Evolutionary conservation across 352 stramenopile species (phyloP).

Genomic region (Globisporangium spinosum): DNA sequence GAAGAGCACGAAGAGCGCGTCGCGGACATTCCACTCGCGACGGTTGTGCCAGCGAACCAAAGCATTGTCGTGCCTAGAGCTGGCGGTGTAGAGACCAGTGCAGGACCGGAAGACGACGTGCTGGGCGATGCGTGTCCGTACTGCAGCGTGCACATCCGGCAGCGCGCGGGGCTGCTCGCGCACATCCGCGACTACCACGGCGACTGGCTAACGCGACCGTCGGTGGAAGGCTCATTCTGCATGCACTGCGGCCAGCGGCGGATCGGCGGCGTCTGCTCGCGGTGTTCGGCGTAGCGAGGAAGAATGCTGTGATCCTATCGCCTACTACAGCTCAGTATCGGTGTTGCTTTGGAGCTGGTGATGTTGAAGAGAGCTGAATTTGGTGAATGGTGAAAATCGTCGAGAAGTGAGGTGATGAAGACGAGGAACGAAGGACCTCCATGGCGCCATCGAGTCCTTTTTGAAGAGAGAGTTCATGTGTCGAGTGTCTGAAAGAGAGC

Average conservation of each 20-base stretch:
- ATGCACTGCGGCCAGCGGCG: constrained; percentile 41
- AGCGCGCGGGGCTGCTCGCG: constrained; percentile 32
- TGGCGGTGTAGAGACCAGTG: not conserved
- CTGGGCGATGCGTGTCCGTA: constrained; percentile 50
- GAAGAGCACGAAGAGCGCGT: constrained; percentile 42
- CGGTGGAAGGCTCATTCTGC: constrained; percentile 48
- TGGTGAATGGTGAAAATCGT: not conserved
- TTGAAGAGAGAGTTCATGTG: not conserved
- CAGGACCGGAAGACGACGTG: constrained; percentile 27
- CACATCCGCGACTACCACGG: constrained; percentile 56
- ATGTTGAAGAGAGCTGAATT: not conserved
- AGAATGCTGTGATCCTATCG: not conserved
- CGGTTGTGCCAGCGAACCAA: constrained; percentile 9
- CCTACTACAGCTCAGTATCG: not conserved
- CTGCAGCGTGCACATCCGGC: constrained; percentile 40
- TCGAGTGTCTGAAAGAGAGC: not conserved
- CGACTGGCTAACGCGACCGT: constrained; percentile 48
- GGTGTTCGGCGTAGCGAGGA: constrained; percentile 24
- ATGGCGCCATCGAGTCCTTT: not conserved
- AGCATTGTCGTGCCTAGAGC: not conserved
- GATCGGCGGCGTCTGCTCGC: constrained; percentile 36
- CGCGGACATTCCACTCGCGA: constrained; percentile 34
- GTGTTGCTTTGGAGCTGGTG: not conserved
- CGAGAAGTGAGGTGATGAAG: not conserved
- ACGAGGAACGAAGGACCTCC: not conserved